Percentiles rank a stretch among this genome's conserved stretches.
Conservation (phyloP, 2,329 filamentous ascomycete species). For the Colletotrichum sp. region DNA sequence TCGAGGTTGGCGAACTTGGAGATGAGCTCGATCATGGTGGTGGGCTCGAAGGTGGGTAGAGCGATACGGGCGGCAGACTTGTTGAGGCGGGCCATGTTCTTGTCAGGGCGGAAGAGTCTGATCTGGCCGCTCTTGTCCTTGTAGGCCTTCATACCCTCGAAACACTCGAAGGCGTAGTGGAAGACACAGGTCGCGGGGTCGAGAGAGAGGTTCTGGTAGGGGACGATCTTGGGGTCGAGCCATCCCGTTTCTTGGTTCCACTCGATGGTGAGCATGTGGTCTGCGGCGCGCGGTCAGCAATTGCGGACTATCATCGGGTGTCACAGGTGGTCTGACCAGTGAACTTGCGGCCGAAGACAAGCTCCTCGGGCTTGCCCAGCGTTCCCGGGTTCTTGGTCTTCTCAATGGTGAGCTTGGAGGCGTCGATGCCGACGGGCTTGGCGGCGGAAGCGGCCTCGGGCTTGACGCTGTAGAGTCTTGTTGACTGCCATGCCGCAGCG, state of each 20-base stretch:
- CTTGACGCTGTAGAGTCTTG: slow-evolving; percentile 57
- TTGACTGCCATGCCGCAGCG: slow-evolving; percentile 32
- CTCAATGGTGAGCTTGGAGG: slow-evolving; percentile 75
- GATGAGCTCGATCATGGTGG: slow-evolving; percentile 80
- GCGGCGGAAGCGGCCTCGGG: slow-evolving; percentile 51
- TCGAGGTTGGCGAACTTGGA: slow-evolving; percentile 80
- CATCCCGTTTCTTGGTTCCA: slow-evolving; percentile 89
- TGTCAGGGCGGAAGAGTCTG: slow-evolving; percentile 90
- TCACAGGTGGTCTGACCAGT: slow-evolving; percentile 64
- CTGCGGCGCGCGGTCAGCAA: slow-evolving; percentile 46
- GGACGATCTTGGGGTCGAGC: slow-evolving; percentile 81
- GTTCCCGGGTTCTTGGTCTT: slow-evolving; percentile 78
- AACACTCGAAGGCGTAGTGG: slow-evolving; percentile 98
- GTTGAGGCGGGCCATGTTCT: slow-evolving; percentile 96
- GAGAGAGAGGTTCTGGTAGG: slow-evolving; percentile 96
- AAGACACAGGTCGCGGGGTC: slow-evolving; percentile 97
- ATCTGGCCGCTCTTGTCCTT: slow-evolving; percentile 80
- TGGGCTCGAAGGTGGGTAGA: slow-evolving; percentile 80
- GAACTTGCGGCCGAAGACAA: slow-evolving; percentile 90
- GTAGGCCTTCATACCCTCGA: slow-evolving; percentile 99
- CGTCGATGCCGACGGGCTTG: slow-evolving; percentile 72
- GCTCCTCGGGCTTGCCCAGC: slow-evolving; percentile 75
- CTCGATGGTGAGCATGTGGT: slow-evolving; percentile 96
- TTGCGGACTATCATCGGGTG: not conserved
- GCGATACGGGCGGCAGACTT: slow-evolving; percentile 91